phyloP scores from a whole-genome alignment of 2,329 filamentous ascomycete species.

The Capronia coronata region DNA sequence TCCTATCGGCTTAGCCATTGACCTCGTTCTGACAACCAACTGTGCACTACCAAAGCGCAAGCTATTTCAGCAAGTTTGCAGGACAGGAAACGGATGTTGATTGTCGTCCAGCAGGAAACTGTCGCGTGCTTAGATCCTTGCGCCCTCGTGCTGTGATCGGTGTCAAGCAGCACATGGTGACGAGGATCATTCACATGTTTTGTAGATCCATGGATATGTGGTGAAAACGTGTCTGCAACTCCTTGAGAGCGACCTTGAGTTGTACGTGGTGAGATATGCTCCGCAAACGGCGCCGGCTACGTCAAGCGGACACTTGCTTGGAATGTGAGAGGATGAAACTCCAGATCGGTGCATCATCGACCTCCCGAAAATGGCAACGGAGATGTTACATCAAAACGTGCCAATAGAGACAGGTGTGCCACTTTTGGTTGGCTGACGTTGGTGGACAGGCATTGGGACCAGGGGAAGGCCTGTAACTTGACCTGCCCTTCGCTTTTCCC shows the following conservation, averaged over 20 bases:
- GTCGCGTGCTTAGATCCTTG: conserved; percentile 5
- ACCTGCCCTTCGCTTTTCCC: neutral
- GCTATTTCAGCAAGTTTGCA: no score
- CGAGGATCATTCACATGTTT: neutral
- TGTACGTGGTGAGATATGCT: neutral
- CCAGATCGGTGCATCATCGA: conserved; percentile 13
- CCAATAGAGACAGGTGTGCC: conserved; percentile 1
- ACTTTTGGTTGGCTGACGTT: neutral
- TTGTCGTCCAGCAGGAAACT: neutral
- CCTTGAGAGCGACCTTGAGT: neutral
- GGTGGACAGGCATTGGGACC: conserved; percentile 6
- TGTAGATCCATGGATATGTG: neutral
- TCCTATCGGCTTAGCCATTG: no score
- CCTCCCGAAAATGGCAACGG: conserved; percentile 2
- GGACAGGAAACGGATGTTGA: no score
- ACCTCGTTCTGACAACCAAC: no score
- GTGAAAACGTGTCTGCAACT: neutral
- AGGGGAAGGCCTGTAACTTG: conserved; percentile 15
- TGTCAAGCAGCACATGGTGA: conserved; percentile 5
- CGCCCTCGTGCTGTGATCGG: conserved; percentile 5
- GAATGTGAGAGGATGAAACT: conserved; percentile 1
- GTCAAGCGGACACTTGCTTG: conserved; percentile 3
- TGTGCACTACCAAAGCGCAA: no score
- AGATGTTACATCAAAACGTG: neutral
- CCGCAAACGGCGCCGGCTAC: conserved; percentile 1